phyloP scores from a whole-genome alignment of 2,329 filamentous ascomycete genomes.

The Calonectria hongkongensis region DNA sequence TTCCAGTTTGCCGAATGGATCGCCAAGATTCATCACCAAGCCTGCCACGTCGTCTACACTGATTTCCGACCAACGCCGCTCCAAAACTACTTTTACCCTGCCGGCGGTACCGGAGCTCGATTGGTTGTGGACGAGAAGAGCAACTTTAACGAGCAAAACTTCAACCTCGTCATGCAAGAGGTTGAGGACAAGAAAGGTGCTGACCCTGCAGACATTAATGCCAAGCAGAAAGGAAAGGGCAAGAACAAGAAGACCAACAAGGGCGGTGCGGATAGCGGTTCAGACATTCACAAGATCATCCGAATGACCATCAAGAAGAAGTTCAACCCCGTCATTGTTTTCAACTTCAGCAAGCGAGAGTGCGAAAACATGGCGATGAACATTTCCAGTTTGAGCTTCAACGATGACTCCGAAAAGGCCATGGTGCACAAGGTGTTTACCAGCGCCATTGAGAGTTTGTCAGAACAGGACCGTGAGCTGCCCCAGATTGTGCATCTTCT shows the following conservation, averaged over 20 bases:
- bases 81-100: constrained; percentile 98
- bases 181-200: constrained; percentile 92
- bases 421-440: constrained; percentile 97
- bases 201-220: constrained; percentile 85
- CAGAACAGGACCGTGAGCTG: constrained; percentile 90
- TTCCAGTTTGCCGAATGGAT: constrained; percentile 99
- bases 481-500: constrained; percentile 94
- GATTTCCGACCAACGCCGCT: constrained; percentile 97
- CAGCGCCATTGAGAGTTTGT: constrained; percentile 93
- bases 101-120: constrained; percentile 93
- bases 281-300: constrained; percentile 97
- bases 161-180: constrained; percentile 94
- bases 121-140: constrained; percentile 98
- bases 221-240: constrained; percentile 88
- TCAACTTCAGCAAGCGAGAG: constrained; percentile 99
- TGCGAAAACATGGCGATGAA: constrained; percentile 93
- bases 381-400: constrained; percentile 92
- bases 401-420: constrained; percentile 94
- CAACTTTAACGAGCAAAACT: constrained; percentile 96
- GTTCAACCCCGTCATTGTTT: constrained; percentile 98
- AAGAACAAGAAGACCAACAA: constrained; percentile 96
- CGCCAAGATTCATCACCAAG: constrained; percentile 96
- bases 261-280: constrained; percentile 83
- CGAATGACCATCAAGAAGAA: constrained; percentile 99
- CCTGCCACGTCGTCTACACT: constrained; percentile 99